Evolutionary conservation across 2,329 filamentous ascomycete genomes (phyloP), one percentile per base, ranked within the genome.

Genomic region (Penicillium oxalicum): DNA sequence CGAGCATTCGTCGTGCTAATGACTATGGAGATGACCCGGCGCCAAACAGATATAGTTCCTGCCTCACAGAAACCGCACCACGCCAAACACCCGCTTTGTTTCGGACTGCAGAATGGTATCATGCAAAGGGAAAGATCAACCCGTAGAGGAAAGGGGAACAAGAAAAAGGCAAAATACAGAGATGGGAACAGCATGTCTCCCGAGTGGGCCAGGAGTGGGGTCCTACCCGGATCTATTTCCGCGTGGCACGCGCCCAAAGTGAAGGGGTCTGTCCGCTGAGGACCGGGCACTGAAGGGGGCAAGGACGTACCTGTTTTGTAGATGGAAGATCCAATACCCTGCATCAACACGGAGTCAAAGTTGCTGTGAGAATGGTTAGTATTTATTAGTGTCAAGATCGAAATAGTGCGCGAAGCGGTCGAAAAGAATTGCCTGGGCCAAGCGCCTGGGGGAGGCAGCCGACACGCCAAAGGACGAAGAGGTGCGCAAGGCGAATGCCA

Each of bases 41-140:
- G 42, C 13, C 4, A 29, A 38, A 35, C 24, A 18, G 12, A 25
- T 9, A 33, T 11, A 32, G 24, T 32, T 36, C 34, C 29, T 38
- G 43, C 25, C 34, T 36, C 29, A 25, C 27, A 18, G 9, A 29
- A 45, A 34, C 38, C 13, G 34, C 43, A 33, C 32, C 34, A 6
- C 37, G 34, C 13, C 35, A 25, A 36, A 25, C 5, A 6, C 36
- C 9, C 28, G 38, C 43, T 6, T 4, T 29, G 24, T 45, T 44
- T 45, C 29, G 35, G 42, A 39, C 27, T 18, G 35, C 18, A 39
- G 25, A 45, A 38, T 39, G 35, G 43, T 45, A 45, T 45, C 35
- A 32, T 28, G 43, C 43, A 12, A 36, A 44, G 27, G 25, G 35
- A 26, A 34, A 36, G 26, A 32, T 13, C 13, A 8, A 35, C n/a